These are phyloP conservation scores for Eutypa lata DNA, from an alignment of 2,329 filamentous ascomycete species.

Conservation along the genomic window DNA sequence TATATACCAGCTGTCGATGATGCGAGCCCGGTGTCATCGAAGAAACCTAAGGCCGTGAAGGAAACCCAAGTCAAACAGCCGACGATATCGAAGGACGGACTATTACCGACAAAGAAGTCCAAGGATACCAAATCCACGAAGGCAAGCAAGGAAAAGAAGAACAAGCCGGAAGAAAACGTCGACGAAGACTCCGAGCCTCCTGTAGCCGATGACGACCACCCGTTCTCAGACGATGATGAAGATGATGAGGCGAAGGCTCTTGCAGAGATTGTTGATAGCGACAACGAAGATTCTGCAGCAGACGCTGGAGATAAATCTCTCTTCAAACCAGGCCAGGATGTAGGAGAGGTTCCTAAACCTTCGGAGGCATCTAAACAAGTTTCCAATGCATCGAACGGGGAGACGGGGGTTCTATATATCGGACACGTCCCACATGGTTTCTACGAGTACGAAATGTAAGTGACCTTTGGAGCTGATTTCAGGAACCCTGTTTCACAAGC, in stretches of 20 bases:
- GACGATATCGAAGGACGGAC: slow-evolving; percentile 10
- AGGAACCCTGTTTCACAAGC: neutral
- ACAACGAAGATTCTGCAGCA: slow-evolving; percentile 35
- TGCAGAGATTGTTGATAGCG: slow-evolving; percentile 43
- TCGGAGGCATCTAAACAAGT: slow-evolving; percentile 41
- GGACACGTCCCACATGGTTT: slow-evolving; percentile 86
- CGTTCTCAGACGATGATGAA: slow-evolving; percentile 31
- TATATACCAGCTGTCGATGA: slow-evolving; percentile 37
- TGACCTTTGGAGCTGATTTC: slow-evolving; percentile 22
- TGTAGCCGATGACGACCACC: slow-evolving; percentile 22
- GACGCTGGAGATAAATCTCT: slow-evolving; percentile 28
- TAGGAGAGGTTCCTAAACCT: slow-evolving; percentile 49
- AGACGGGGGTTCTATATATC: slow-evolving; percentile 81
- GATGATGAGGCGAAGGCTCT: slow-evolving; percentile 43
- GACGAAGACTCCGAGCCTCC: slow-evolving; percentile 36
- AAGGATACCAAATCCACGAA: slow-evolving; percentile 21
- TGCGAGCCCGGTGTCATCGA: slow-evolving; percentile 39
- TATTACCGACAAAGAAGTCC: neutral
- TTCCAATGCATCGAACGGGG: slow-evolving; percentile 35
- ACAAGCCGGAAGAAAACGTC: slow-evolving; percentile 21
- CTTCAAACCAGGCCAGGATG: slow-evolving; percentile 47
- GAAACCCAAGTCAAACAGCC: slow-evolving; percentile 16
- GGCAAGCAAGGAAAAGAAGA: slow-evolving; percentile 19
- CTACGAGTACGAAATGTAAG: slow-evolving; percentile 92
- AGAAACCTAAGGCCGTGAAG: slow-evolving; percentile 45